Evolutionary conservation across 495 filamentous ascomycete genomes (phyloP), one percentile per base, ranked within the genome.

Genomic region (Talaromyces stipitatus): DNA sequence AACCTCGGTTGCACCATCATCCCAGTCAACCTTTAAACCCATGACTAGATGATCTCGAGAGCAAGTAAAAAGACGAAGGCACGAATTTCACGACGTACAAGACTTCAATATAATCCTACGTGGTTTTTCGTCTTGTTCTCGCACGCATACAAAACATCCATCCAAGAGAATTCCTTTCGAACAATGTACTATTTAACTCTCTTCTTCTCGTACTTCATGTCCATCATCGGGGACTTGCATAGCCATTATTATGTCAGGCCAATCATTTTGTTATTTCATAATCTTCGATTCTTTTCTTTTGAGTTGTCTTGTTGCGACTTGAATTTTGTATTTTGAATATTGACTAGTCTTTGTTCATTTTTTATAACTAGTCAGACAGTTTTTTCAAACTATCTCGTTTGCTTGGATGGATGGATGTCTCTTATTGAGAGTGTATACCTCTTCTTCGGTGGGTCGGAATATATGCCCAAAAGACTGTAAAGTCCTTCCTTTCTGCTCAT

Each of bases 1-100:
- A 55, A 55, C 54, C 36, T 55, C 12, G 54, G 54, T 18, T 55
- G 54, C 54, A 43, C 54, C 54, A 45, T 55, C 18, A 46, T 55
- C n/a, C 54, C 54, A 7, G 54, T 55, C 32, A 55, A 38, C 36
- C 54, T 55, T 14, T 55, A 55, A 55, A 28, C 9, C 11, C 32
- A 7, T 32, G 16, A 16, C 28, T 33, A 16, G 26, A 23, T 20
- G 4, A 20, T 16, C 24, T 18, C 14, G 23, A 55, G 54, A 16
- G n/a, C 16, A 38, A 14, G 18, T 2, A 2, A 30, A 47, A 30
- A 33, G 20, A 54, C 51, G 28, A 54, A 33, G 16, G 12, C 51
- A 54, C 20, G 51, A 38, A 30, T 38, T 10, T 30, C 5, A 54
- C 51, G 30, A 54, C 30, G 8, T 7, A n/a, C 18, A 33, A 36